Base-by-base conservation (phyloP, 176 grass and related monocot genomes). In the Phoenix dactylifera region DNA sequence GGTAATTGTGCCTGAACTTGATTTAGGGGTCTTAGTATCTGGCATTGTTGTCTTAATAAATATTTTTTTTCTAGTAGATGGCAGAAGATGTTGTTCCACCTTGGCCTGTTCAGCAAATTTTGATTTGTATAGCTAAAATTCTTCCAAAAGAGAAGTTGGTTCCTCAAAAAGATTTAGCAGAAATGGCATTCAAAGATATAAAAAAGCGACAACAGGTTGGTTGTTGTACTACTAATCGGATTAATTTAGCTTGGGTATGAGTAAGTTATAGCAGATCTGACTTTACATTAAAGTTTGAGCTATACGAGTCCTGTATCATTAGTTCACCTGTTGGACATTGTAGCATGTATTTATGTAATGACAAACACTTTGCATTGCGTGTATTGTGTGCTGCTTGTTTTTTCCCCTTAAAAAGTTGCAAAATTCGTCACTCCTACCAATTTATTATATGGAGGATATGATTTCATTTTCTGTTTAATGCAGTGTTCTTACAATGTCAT, bases 101-200 rank as follows among this genome's bases (percentile, higher is more conserved):
- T 49, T 97, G 92, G 92, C 80, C 87, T 65, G 66, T 97, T 75
- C 76, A 82, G 72, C 75, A 97, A 77, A 63, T 85, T 74, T 57
- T 97, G 66, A 85, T 97, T 66, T 84, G 79, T 51, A 59, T 90
- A 51, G 86, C 87, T 59, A 83, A 74, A 80, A 58, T 97, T 72
- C 69, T 91, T 57, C 92, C 92, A 63, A 87, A 74, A 85, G 75
- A 62, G 70, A 97, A 97, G 72, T 77, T 97, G 75, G 81, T 97
- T 76, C 92, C 92, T 77, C 65, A 88, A 66, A 90, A 91, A 62
- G 87, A 97, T 84, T 76, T 97, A 51, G 92, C 83, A 59, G 92
- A 97, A 58, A 59, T 97, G 69, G 92, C 80, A 30, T 91, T 91
- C 66, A 97, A 79, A 77, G 92, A 88, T 51, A 60, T 67, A 52